These are phyloP conservation scores for Piper betle DNA, from an alignment of 164 flowering plant species.

Conservation along the genomic window DNA sequence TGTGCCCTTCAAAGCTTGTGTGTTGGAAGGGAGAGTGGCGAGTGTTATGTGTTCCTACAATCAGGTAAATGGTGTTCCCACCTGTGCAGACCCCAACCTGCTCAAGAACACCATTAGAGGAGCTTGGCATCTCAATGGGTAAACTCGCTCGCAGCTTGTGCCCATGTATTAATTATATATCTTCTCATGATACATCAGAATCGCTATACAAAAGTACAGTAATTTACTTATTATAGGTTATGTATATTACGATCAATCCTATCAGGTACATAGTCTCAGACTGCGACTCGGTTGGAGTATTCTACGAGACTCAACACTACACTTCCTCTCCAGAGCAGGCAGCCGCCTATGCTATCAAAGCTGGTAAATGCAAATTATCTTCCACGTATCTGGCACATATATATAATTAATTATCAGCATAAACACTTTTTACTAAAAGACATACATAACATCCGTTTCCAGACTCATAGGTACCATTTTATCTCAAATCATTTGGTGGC, in stretches of 20 bases:
- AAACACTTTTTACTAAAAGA: too few relatives aligned
- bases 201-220: neutral
- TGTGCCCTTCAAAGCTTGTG: conserved; percentile 67
- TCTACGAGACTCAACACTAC: conserved; percentile 60
- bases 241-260: neutral
- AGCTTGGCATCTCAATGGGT: conserved; percentile 81
- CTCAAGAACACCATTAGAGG: conserved; percentile 48
- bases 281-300: conserved; percentile 82
- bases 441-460: too few relatives aligned
- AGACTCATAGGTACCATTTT: too few relatives aligned
- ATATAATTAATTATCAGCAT: too few relatives aligned
- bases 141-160: neutral
- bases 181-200: neutral
- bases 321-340: conserved; percentile 85
- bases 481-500: too few relatives aligned
- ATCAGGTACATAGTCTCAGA: conserved; percentile 89
- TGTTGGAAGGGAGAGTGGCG: conserved; percentile 69
- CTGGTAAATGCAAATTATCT: conserved; percentile 25
- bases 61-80: conserved; percentile 82
- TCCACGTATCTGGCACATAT: too few relatives aligned
- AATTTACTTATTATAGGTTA: too few relatives aligned
- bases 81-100: conserved; percentile 79
- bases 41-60: conserved; percentile 97
- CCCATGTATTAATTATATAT: too few relatives aligned
- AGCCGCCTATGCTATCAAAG: conserved; percentile 82